A percentile compares a stretch with the other conserved stretches of the same genome.
Evolutionary conservation across 768 basidiomycete species (phyloP).

Genomic region (Lentinula detonsa): DNA sequence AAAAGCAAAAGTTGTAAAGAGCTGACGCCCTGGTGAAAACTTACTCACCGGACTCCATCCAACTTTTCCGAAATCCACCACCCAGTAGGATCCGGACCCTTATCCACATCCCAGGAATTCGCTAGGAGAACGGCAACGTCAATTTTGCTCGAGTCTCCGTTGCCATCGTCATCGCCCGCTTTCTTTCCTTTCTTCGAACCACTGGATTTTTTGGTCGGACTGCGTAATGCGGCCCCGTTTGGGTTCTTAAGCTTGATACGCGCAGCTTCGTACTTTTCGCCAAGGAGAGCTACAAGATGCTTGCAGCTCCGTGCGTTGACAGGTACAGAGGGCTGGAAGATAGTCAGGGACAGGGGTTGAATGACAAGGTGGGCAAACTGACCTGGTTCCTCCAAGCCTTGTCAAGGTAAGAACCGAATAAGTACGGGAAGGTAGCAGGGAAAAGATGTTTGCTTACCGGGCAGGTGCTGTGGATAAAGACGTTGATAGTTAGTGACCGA

Average conservation of each 20-base stretch:
- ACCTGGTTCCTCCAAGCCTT: constrained; percentile 30
- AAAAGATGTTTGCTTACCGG: constrained; percentile 17
- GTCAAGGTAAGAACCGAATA: neutral
- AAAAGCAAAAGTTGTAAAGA: neutral
- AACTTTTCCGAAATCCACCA: constrained; percentile 63
- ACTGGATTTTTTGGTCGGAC: constrained; percentile 8
- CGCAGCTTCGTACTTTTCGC: constrained; percentile 41
- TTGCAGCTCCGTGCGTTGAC: constrained; percentile 45
- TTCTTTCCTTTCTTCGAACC: constrained; percentile 1
- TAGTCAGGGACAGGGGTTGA: neutral
- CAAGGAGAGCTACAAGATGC: constrained; percentile 37
- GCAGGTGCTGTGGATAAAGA: constrained; percentile 20
- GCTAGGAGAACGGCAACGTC: constrained; percentile 46
- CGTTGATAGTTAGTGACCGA: neutral
- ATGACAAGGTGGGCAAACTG: neutral
- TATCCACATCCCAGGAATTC: constrained; percentile 51
- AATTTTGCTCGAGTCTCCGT: constrained; percentile 24
- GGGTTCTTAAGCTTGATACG: constrained; percentile 38
- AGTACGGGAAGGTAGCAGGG: neutral
- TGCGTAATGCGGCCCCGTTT: constrained; percentile 15
- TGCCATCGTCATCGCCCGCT: constrained; percentile 19
- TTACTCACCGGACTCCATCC: constrained; percentile 51
- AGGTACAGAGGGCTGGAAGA: constrained; percentile 23
- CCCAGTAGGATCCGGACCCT: constrained; percentile 45
- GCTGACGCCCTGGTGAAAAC: no score